Percentiles rank a stretch among this genome's conserved stretches.
phyloP scores from a whole-genome alignment of 306 rosid genomes.

The Leucaena leucocephala region DNA sequence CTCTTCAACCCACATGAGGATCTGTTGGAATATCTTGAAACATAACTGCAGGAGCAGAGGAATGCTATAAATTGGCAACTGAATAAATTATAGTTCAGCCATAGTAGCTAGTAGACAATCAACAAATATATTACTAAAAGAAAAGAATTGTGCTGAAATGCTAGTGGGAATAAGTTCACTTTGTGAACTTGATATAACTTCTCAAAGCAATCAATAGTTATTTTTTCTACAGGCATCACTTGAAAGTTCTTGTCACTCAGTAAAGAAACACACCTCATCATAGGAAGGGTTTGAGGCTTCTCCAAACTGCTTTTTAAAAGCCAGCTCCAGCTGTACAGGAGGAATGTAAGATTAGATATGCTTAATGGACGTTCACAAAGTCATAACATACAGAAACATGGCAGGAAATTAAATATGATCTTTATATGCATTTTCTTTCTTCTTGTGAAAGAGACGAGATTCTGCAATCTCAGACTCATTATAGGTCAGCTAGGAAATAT shows the following conservation, averaged over 20 bases:
- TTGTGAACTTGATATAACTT: constrained; percentile 26
- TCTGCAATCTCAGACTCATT: constrained; percentile 9
- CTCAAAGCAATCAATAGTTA: constrained; percentile 20
- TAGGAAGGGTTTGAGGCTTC: constrained; percentile 50
- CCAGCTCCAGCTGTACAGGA: constrained; percentile 77
- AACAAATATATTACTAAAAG: constrained; percentile 16
- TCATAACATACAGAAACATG: constrained; percentile 26
- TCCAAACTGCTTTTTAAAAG: constrained; percentile 72
- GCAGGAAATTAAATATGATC: too few relatives aligned
- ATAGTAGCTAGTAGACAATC: constrained; percentile 20
- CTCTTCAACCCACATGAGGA: constrained; percentile 91
- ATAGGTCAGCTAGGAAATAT: constrained; percentile 13
- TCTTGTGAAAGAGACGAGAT: constrained; percentile 7
- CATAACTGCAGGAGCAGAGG: constrained; percentile 62
- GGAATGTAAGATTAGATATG: constrained; percentile 29
- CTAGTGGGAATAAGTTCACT: constrained; percentile 20
- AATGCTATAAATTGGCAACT: constrained; percentile 18
- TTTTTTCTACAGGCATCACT: constrained; percentile 24
- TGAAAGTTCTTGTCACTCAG: constrained; percentile 24
- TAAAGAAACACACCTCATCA: constrained; percentile 64
- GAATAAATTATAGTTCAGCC: constrained; percentile 19
- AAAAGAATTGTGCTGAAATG: constrained; percentile 14
- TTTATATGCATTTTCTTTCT: neutral
- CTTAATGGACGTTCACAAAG: constrained; percentile 23
- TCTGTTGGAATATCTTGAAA: constrained; percentile 78